phyloP scores from a whole-genome alignment of 352 stramenopile species.

The Globisporangium solare region DNA sequence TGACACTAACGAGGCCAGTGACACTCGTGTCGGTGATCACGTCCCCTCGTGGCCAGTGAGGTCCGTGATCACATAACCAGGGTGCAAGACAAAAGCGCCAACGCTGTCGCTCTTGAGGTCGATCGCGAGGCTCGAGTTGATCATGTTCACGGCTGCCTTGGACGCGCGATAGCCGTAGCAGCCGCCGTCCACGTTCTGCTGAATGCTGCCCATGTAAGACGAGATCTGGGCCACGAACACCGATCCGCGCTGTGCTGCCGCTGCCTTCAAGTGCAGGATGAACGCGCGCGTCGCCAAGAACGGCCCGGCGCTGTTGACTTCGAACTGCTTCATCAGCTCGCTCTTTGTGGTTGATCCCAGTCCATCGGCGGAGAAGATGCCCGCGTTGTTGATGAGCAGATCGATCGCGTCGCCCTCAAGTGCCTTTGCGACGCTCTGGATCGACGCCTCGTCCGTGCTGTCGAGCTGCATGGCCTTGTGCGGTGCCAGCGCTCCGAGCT shows the following conservation, averaged over 20 bases:
- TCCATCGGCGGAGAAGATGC: constrained; percentile 9
- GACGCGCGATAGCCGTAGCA: constrained; percentile 38
- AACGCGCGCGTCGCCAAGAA: constrained; percentile 27
- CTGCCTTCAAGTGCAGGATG: constrained; percentile 16
- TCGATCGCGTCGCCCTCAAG: constrained; percentile 23
- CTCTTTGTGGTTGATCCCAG: constrained; percentile 12
- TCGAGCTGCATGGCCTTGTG: constrained; percentile 23
- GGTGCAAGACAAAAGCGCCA: constrained; percentile 24
- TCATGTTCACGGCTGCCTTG: constrained; percentile 41
- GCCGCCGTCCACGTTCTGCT: constrained; percentile 16
- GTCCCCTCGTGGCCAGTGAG: constrained; percentile 20
- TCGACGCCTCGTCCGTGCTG: constrained; percentile 17
- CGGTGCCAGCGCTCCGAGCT: constrained; percentile 14
- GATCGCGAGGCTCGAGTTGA: constrained; percentile 16
- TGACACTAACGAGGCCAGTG: constrained; percentile 21
- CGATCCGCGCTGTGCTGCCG: constrained; percentile 4
- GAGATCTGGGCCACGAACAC: constrained; percentile 23
- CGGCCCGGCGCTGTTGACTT: constrained; percentile 35
- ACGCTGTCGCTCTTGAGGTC: constrained; percentile 24
- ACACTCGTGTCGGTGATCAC: constrained; percentile 21
- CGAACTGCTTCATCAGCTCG: constrained; percentile 22
- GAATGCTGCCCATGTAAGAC: constrained; percentile 16
- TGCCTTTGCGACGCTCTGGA: constrained; percentile 8
- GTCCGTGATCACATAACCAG: constrained; percentile 35
- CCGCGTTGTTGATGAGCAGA: constrained; percentile 41